Conservation (phyloP, 345 rosid genomes). For the Syzygium aromaticum region DNA sequence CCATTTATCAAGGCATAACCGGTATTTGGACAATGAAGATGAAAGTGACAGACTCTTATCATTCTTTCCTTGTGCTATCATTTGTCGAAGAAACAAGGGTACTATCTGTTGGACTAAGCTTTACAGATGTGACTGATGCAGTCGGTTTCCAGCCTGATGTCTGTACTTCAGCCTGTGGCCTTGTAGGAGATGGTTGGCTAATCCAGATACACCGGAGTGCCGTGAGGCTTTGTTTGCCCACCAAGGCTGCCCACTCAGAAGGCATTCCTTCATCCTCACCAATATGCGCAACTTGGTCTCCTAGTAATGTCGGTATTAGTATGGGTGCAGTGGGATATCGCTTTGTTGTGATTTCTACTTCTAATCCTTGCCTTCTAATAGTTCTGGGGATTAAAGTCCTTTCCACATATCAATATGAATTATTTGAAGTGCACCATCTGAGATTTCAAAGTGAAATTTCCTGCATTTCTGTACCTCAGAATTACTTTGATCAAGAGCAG, state of each 20-base stretch:
- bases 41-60: conserved; percentile 62
- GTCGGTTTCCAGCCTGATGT: conserved; percentile 93
- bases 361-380: conserved; percentile 77
- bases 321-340: conserved; percentile 87
- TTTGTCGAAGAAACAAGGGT: conserved; percentile 98
- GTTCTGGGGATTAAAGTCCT: conserved; percentile 68
- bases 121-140: conserved; percentile 87
- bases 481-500: conserved; percentile 30
- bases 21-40: conserved; percentile 87
- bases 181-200: conserved; percentile 68
- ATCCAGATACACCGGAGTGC: conserved; percentile 90
- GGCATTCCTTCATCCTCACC: conserved; percentile 69
- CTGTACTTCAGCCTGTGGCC: conserved; percentile 94
- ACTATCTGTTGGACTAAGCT: conserved; percentile 89
- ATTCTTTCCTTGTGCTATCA: conserved; percentile 90
- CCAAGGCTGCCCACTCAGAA: conserved; percentile 72
- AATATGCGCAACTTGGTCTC: conserved; percentile 73
- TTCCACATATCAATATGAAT: conserved; percentile 47
- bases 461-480: conserved; percentile 77
- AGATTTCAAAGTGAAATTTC: conserved; percentile 76
- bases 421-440: conserved; percentile 74
- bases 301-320: conserved; percentile 63
- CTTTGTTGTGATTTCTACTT: conserved; percentile 76
- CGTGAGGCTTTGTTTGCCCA: conserved; percentile 81
- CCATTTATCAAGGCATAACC: conserved; percentile 87